Base-by-base conservation (phyloP, 73 alveolate genomes). In the Symbiodinium pilosum region DNA sequence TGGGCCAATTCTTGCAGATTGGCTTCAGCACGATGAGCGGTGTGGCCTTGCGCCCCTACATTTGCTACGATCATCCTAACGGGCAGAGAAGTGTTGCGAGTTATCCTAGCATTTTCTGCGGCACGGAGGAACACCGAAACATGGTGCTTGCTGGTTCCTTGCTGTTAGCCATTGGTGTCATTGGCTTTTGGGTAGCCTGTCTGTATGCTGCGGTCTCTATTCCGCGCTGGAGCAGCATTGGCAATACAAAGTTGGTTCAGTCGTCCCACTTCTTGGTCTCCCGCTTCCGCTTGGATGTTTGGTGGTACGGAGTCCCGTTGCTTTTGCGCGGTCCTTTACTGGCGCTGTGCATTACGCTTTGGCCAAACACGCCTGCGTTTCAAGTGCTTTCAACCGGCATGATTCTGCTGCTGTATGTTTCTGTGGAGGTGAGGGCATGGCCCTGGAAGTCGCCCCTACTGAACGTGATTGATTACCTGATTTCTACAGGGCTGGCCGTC, bases 301-400 rank as follows among this genome's bases (percentile, higher is more conserved):
- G 93, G 93, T 85, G 93, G 93, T 85, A 44, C 21, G 93, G 93
- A 7, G 93, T 85, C 9, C 93, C 93, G 11, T 52, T 85, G 11
- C 34, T 85, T 51, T 2, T 18, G 32, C 54, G 93, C 39, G 93
- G 93, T 30, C 81, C 93, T 20, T 39, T 85, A 18, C 34, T 85
- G 81, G 28, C 93, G 21, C 41, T 85, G 81, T 81, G 81, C 52
- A 85, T 85, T 43, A 81, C 59, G 7, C 28, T 85, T 12, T 75
- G 81, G 34, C 43, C 93, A 7, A 47, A 85, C 38, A n/a, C 43
- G 51, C 81, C 93, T 36, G 51, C 81, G n/a, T 34, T 85, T 32
- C 93, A 85, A 21, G 38, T 69, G 8, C 39, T 85, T 18, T 44
- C 32, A 38, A 44, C 39, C 39, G 47, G 81, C 24, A 11, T 85